A percentile compares a stretch with the other conserved stretches of the same genome.
Conservation (phyloP, 164 flowering plant species). For the Nymphaea colorata region DNA sequence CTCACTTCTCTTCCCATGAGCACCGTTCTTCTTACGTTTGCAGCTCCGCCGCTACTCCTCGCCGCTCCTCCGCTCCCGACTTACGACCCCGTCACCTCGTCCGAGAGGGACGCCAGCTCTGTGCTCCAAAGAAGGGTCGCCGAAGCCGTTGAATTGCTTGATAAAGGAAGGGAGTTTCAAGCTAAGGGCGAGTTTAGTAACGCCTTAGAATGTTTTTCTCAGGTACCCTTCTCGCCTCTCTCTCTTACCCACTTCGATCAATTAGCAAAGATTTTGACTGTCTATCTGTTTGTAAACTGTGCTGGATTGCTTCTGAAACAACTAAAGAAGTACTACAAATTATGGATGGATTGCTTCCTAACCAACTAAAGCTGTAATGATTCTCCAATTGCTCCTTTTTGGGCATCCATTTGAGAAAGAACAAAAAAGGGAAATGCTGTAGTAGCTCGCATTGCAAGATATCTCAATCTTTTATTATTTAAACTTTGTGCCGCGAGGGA, state of each 20-base stretch:
- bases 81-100: slow-evolving; percentile 34
- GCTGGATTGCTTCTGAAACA: background rate
- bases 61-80: slow-evolving; percentile 6
- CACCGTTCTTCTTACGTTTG: slow-evolving; percentile 1
- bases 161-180: slow-evolving; percentile 51
- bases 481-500: no score
- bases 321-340: background rate
- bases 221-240: slow-evolving; percentile 16
- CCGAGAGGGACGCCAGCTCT: slow-evolving; percentile 35
- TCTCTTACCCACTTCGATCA: no score
- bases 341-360: background rate
- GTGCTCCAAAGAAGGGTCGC: slow-evolving; percentile 23
- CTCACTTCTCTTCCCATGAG: slow-evolving; percentile 23
- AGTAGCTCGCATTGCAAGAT: no score
- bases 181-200: slow-evolving; percentile 44
- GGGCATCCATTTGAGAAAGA: background rate
- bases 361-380: background rate
- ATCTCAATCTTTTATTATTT: no score
- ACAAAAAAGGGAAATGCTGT: no score
- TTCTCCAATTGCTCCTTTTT: background rate
- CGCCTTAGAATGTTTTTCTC: slow-evolving; percentile 44
- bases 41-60: background rate
- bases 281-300: background rate
- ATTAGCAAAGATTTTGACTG: no score
- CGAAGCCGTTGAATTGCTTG: slow-evolving; percentile 40